Evolutionary conservation across 2,329 filamentous ascomycete genomes (phyloP).

Genomic region (Phialophora chinensis): DNA sequence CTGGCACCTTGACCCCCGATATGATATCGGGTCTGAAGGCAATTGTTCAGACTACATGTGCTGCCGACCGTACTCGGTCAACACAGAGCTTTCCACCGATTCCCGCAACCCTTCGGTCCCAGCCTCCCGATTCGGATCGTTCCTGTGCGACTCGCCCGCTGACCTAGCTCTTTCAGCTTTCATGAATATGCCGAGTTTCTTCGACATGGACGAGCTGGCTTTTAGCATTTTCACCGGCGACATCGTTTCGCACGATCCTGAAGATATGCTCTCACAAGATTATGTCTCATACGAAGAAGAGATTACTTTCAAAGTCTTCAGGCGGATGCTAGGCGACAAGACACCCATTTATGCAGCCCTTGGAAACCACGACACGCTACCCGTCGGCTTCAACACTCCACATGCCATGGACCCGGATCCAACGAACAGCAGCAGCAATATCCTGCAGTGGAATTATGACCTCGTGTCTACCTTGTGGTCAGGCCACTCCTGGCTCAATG

Average conservation of each 20-base stretch:
- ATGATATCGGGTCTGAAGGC: conserved; percentile 42
- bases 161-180: conserved; percentile 41
- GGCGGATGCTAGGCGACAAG: conserved; percentile 39
- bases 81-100: conserved; percentile 32
- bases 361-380: conserved; percentile 42
- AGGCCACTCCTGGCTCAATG: conserved; percentile 41
- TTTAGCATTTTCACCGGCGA: conserved; percentile 45
- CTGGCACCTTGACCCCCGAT: conserved; percentile 43
- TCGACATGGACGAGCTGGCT: conserved; percentile 37
- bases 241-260: conserved; percentile 42
- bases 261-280: conserved; percentile 40
- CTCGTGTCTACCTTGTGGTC: conserved; percentile 39
- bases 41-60: conserved; percentile 42
- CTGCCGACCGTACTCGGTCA: conserved; percentile 41
- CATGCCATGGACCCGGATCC: conserved; percentile 35
- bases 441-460: conserved; percentile 41
- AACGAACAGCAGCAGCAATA: conserved; percentile 31
- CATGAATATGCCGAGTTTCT: conserved; percentile 37
- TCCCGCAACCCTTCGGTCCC: conserved; percentile 37
- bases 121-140: conserved; percentile 40
- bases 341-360: conserved; percentile 41
- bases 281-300: conserved; percentile 43
- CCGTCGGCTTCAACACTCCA: conserved; percentile 38
- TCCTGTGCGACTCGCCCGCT: conserved; percentile 40
- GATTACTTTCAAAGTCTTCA: conserved; percentile 41